Percentiles rank a stretch among this genome's conserved stretches.
These are phyloP conservation scores for Colletotrichum kahawae DNA, from an alignment of 2,329 filamentous ascomycete species.

Conservation along the genomic window DNA sequence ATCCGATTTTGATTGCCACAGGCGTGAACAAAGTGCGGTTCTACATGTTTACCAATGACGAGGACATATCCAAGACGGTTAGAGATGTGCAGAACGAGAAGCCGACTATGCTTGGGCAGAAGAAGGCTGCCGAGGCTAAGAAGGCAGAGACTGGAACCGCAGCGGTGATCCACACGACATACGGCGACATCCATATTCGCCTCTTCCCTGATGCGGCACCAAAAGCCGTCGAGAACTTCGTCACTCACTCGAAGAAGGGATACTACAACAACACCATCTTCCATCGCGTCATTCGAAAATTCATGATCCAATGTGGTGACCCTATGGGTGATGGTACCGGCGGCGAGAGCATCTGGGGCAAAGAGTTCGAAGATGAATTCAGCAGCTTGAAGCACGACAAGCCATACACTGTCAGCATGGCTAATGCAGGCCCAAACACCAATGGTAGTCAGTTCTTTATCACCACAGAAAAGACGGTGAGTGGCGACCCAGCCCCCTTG, in stretches of 20 bases:
- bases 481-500: constrained; percentile 33
- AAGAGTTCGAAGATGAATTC: constrained; percentile 92
- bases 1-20: constrained; percentile 87
- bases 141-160: constrained; percentile 75
- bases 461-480: constrained; percentile 91
- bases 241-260: constrained; percentile 84
- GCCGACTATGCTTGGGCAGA: constrained; percentile 69
- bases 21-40: constrained; percentile 89
- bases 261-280: constrained; percentile 99
- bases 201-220: constrained; percentile 93
- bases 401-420: constrained; percentile 96
- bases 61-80: constrained; percentile 79
- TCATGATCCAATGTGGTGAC: constrained; percentile 94
- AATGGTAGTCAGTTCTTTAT: constrained; percentile 99
- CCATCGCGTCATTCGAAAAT: constrained; percentile 95
- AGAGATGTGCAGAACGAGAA: constrained; percentile 96
- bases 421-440: constrained; percentile 92
- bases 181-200: constrained; percentile 92
- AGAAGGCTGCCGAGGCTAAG: constrained; percentile 63
- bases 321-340: constrained; percentile 88
- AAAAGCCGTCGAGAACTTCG: constrained; percentile 96
- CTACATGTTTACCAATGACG: constrained; percentile 97
- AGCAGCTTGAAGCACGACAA: constrained; percentile 91
- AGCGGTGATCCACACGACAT: constrained; percentile 88
- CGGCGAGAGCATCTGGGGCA: constrained; percentile 92